Evolutionary conservation across 2,329 filamentous ascomycete species (phyloP).

Genomic region (Aspergillus arachidicola): DNA sequence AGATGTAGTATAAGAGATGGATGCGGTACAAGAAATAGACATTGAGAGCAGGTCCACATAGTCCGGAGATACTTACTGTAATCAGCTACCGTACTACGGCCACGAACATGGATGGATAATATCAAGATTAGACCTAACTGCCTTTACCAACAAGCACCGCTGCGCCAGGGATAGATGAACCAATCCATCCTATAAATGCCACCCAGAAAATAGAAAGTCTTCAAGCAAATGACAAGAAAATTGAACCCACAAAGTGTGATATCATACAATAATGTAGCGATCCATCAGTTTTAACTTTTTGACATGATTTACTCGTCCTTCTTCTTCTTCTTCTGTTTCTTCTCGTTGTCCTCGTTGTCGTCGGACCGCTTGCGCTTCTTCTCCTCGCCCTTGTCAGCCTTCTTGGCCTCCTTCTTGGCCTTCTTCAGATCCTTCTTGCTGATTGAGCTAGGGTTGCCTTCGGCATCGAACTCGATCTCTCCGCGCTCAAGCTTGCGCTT

Average conservation of each 20-base stretch:
- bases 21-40: too few relatives aligned
- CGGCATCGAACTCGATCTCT: slow-evolving; percentile 67
- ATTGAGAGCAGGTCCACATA: not conserved
- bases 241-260: slow-evolving; percentile 39
- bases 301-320: slow-evolving; percentile 53
- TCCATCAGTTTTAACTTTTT: slow-evolving; percentile 28
- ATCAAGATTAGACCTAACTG: slow-evolving; percentile 28
- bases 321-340: slow-evolving; percentile 57
- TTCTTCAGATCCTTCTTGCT: slow-evolving; percentile 80
- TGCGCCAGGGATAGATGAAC: slow-evolving; percentile 33
- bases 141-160: slow-evolving; percentile 32
- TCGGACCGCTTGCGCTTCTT: slow-evolving; percentile 72
- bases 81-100: not conserved
- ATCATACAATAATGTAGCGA: slow-evolving; percentile 45
- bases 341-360: slow-evolving; percentile 56
- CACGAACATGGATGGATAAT: slow-evolving; percentile 1
- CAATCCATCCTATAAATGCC: slow-evolving; percentile 35
- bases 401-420: slow-evolving; percentile 64
- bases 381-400: slow-evolving; percentile 54
- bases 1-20: not conserved
- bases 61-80: not conserved
- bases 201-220: slow-evolving; percentile 34
- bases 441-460: slow-evolving; percentile 67
- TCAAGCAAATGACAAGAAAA: slow-evolving; percentile 31
- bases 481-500: slow-evolving; percentile 77